These are phyloP conservation scores for Leishmania braziliensis DNA, from an alignment of 208 protist genomes.

Conservation along the genomic window DNA sequence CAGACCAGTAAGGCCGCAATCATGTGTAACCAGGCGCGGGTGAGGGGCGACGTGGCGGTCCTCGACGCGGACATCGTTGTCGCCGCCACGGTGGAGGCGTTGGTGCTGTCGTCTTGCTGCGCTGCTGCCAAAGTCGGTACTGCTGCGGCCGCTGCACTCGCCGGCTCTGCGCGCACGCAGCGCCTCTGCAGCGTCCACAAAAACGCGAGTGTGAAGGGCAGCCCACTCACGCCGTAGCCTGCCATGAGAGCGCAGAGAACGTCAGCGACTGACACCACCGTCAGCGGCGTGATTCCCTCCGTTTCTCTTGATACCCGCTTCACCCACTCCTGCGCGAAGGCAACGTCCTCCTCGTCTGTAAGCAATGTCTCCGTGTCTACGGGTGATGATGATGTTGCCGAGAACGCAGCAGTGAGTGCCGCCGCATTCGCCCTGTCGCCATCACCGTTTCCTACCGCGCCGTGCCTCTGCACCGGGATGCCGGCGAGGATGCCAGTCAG, in stretches of 20 bases:
- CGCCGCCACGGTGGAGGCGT: slow-evolving; percentile 3
- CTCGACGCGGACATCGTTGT: slow-evolving; percentile 21
- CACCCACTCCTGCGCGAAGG: slow-evolving; percentile 64
- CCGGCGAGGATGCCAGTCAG: slow-evolving; percentile 60
- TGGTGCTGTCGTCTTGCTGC: slow-evolving; percentile 14
- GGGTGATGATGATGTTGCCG: background rate
- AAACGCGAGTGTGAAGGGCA: slow-evolving; percentile 62
- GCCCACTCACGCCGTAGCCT: slow-evolving; percentile 41
- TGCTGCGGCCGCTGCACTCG: background rate
- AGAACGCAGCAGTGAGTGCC: background rate
- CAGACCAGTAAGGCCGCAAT: slow-evolving; percentile 48
- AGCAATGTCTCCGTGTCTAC: slow-evolving; percentile 16
- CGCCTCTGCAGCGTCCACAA: slow-evolving; percentile 53
- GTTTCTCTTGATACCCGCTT: slow-evolving; percentile 20
- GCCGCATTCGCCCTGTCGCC: background rate
- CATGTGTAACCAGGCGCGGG: slow-evolving; percentile 76
- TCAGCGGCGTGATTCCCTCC: slow-evolving; percentile 44
- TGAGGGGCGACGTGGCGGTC: slow-evolving; percentile 35
- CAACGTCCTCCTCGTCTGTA: slow-evolving; percentile 59
- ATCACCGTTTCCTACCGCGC: background rate
- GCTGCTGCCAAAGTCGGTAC: background rate
- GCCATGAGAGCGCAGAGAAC: slow-evolving; percentile 58
- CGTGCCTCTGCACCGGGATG: slow-evolving; percentile 24
- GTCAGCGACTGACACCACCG: slow-evolving; percentile 60
- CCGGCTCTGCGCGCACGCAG: slow-evolving; percentile 29